Percentiles rank a stretch among this genome's conserved stretches.
Conservation (phyloP, 2,329 filamentous ascomycete species). For the Neonectria coccinea region DNA sequence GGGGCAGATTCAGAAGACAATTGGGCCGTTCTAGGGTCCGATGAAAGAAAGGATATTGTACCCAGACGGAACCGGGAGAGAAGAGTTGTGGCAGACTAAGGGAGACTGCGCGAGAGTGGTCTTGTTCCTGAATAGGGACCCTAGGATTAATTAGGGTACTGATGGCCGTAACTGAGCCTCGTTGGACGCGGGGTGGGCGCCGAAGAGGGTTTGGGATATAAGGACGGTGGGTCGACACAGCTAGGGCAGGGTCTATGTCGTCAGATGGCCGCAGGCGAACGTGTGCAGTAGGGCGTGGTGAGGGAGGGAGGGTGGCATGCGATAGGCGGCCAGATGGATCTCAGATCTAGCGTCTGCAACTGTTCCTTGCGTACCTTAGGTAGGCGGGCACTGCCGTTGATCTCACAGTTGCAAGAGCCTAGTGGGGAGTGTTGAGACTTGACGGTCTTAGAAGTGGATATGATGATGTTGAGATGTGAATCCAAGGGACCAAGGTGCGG, state of each 20-base stretch:
- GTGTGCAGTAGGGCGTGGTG: constrained; percentile 8
- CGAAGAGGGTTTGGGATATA: constrained; percentile 8
- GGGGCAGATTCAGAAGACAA: constrained; percentile 1
- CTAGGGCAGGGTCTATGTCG: constrained; percentile 12
- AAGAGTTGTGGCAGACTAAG: constrained; percentile 13
- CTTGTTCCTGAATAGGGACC: constrained; percentile 1
- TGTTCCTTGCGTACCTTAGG: not conserved
- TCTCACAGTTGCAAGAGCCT: not conserved
- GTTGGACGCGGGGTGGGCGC: constrained; percentile 5
- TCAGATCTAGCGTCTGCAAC: constrained; percentile 10
- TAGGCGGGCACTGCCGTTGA: not conserved
- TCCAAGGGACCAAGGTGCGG: not conserved
- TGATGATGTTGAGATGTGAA: not conserved
- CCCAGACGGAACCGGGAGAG: constrained; percentile 2
- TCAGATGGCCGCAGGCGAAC: not conserved
- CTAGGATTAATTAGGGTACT: constrained; percentile 7
- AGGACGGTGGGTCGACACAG: constrained; percentile 14
- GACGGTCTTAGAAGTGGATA: not conserved
- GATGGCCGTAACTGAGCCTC: not conserved
- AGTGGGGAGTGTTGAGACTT: not conserved
- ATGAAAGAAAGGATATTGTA: constrained; percentile 5
- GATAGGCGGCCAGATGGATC: not conserved
- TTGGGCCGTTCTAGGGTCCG: not conserved
- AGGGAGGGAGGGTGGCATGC: not conserved
- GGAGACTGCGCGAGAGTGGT: constrained; percentile 1